phyloP scores from a whole-genome alignment of 2,329 filamentous ascomycete genomes.

The Fusarium veterinarium region DNA sequence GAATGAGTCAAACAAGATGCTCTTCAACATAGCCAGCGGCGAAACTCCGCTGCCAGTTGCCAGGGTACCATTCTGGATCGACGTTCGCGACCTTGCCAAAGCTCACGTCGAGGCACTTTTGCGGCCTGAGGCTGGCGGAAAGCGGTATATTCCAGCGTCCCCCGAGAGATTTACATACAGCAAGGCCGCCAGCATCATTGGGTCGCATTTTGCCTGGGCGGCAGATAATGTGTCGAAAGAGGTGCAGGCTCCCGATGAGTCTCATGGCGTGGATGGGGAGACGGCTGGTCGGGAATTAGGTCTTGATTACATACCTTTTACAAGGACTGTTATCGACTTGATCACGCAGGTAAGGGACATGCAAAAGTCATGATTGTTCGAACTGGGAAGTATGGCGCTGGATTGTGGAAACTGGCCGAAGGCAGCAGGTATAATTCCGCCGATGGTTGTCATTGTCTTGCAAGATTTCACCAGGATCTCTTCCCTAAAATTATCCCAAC shows the following conservation, averaged over 20 bases:
- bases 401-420: neutral
- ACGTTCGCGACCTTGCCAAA: conserved; percentile 58
- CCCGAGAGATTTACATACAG: conserved; percentile 60
- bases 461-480: no score
- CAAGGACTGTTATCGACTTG: conserved; percentile 52
- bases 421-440: no score
- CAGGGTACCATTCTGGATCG: conserved; percentile 57
- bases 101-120: conserved; percentile 58
- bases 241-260: conserved; percentile 51
- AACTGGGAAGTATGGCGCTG: neutral
- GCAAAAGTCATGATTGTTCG: neutral
- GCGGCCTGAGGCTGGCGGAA: conserved; percentile 50
- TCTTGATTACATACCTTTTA: conserved; percentile 50
- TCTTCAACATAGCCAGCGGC: neutral
- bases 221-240: conserved; percentile 47
- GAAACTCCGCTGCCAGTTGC: conserved; percentile 48
- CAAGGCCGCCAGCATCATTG: conserved; percentile 56
- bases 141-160: conserved; percentile 54
- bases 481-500: no score
- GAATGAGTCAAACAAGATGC: conserved; percentile 55
- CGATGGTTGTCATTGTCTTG: no score
- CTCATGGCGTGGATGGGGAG: conserved; percentile 56
- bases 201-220: conserved; percentile 53
- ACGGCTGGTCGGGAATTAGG: conserved; percentile 55
- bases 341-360: conserved; percentile 41